phyloP scores from a whole-genome alignment of 140 eudicot genomes.

The Flaveria floridana region DNA sequence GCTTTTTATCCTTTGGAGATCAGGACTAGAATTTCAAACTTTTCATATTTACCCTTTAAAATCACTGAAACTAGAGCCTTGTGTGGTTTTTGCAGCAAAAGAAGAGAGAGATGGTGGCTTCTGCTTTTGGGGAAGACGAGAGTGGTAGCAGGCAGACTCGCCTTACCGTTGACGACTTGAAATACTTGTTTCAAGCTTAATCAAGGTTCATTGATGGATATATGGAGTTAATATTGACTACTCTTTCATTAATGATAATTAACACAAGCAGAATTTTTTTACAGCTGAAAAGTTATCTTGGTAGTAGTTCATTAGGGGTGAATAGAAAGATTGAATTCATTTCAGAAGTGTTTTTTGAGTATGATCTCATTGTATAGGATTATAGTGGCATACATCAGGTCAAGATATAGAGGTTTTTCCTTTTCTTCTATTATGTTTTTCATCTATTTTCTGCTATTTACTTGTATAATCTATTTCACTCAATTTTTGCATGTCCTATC shows the following conservation, averaged over 20 bases:
- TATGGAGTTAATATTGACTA: constrained; percentile 34
- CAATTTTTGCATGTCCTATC: not conserved
- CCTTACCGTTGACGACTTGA: constrained; percentile 84
- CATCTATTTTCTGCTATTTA: not conserved
- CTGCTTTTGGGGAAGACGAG: constrained; percentile 96
- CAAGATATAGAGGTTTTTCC: constrained; percentile 33
- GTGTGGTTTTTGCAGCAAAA: constrained; percentile 59
- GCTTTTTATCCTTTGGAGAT: not conserved
- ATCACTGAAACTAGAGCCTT: not conserved
- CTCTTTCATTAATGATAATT: constrained; percentile 17
- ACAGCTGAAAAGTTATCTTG: constrained; percentile 28
- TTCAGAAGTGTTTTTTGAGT: constrained; percentile 27
- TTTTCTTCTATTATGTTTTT: not conserved
- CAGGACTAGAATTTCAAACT: not conserved
- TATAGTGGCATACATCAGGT: constrained; percentile 34
- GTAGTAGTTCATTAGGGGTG: constrained; percentile 30
- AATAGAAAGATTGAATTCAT: constrained; percentile 37
- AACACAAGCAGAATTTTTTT: constrained; percentile 27
- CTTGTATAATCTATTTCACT: not conserved
- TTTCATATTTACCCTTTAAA: not conserved
- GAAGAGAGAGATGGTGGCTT: constrained; percentile 92
- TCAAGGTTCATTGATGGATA: constrained; percentile 29
- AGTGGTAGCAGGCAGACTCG: constrained; percentile 69
- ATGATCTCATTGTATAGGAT: constrained; percentile 43
- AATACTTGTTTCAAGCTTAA: constrained; percentile 60